Evolutionary conservation across 345 rosid species (phyloP).

Genomic region (Melaleuca alternifolia): DNA sequence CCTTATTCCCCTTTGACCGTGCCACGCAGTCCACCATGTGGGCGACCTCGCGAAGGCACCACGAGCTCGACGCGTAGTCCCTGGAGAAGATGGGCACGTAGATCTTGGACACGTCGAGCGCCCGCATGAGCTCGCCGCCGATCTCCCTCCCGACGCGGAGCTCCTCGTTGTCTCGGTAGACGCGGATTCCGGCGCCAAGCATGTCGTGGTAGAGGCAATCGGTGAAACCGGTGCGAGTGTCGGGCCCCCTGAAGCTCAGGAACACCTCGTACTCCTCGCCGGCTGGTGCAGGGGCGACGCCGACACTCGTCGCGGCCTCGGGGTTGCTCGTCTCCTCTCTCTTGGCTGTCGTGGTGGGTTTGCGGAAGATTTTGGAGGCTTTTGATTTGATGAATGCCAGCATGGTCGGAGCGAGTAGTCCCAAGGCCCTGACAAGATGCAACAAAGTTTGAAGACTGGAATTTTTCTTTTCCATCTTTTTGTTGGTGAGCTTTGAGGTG

Average conservation of each 20-base stretch:
- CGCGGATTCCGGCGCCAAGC: background rate
- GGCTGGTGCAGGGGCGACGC: too few relatives aligned
- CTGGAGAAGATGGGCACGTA: constrained; percentile 4
- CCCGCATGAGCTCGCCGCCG: background rate
- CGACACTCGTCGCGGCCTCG: background rate
- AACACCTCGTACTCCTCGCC: constrained; percentile 1
- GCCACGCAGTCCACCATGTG: background rate
- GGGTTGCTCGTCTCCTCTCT: background rate
- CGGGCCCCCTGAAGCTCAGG: background rate
- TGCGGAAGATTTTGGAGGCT: background rate
- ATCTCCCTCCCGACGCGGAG: background rate
- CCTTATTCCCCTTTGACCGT: background rate
- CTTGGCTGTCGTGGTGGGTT: background rate
- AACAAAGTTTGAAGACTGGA: background rate
- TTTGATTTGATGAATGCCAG: background rate
- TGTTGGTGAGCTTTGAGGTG: background rate
- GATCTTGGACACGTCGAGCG: background rate
- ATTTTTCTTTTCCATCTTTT: background rate
- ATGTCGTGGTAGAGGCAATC: background rate
- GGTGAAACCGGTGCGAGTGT: background rate
- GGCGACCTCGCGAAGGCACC: constrained; percentile 1
- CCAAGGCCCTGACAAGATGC: background rate
- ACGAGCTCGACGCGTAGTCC: background rate
- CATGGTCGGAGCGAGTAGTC: background rate
- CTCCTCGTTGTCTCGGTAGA: background rate